Conservation (phyloP, 805 yeast species). For the Ogataea sp. region DNA sequence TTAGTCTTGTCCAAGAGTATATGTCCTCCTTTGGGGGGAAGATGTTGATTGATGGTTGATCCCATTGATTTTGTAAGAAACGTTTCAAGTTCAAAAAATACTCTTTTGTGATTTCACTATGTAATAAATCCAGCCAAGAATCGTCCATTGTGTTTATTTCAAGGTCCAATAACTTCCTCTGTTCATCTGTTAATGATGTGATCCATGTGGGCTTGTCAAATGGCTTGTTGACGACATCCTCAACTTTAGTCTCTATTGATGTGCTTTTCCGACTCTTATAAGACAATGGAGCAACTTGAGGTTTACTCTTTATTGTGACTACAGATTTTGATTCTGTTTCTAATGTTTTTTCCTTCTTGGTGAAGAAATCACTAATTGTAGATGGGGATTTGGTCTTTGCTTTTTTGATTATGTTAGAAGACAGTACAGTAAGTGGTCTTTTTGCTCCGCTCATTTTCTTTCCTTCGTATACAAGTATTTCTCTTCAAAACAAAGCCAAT, state of each 20-base stretch:
- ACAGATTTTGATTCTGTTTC: no score
- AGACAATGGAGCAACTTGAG: neutral
- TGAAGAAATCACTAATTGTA: no score
- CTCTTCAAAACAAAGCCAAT: no score
- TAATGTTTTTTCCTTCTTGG: neutral
- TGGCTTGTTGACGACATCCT: no score
- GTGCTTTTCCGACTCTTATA: neutral
- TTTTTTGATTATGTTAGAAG: no score
- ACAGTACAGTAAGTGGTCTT: no score
- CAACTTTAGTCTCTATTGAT: no score
- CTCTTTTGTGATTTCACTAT: conserved; percentile 71
- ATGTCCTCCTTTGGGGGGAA: conserved; percentile 76
- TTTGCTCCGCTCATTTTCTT: no score
- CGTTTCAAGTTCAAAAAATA: conserved; percentile 69
- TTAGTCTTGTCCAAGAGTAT: conserved; percentile 86
- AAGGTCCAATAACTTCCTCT: conserved; percentile 42
- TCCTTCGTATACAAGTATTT: no score
- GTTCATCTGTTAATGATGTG: conserved; percentile 36
- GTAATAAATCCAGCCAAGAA: conserved; percentile 69
- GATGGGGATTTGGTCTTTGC: no score
- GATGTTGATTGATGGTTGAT: conserved; percentile 36
- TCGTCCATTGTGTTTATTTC: conserved; percentile 68
- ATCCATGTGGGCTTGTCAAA: conserved; percentile 52
- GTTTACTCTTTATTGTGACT: no score
- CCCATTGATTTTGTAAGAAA: conserved; percentile 44